phyloP scores from a whole-genome alignment of 768 basidiomycete species.

The Butyriboletus loyo region DNA sequence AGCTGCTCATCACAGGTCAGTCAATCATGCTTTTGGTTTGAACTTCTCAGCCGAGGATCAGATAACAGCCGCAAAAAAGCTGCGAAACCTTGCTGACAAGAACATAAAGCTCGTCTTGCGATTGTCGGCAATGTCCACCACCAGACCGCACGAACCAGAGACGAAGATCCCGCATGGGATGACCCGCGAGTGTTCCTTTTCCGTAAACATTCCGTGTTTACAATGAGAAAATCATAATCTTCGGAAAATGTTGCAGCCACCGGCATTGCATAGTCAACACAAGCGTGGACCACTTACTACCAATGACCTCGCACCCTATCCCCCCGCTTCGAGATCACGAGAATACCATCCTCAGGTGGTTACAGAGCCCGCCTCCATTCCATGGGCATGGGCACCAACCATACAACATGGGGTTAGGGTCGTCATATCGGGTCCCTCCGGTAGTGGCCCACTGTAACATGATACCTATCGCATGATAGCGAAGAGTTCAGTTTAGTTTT shows the following conservation, averaged over 20 bases:
- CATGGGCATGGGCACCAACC: slow-evolving; percentile 5
- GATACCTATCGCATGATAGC: no score
- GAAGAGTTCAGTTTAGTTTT: no score
- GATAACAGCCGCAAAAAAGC: slow-evolving; percentile 46
- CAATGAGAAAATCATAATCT: background rate
- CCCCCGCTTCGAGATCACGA: slow-evolving; percentile 2
- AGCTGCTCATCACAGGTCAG: slow-evolving; percentile 27
- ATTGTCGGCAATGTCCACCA: slow-evolving; percentile 12
- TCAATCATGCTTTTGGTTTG: background rate
- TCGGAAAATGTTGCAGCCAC: slow-evolving; percentile 7
- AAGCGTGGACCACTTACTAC: slow-evolving; percentile 5
- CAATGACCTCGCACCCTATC: background rate
- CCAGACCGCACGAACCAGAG: background rate
- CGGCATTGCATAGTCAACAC: slow-evolving; percentile 5
- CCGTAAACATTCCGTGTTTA: background rate
- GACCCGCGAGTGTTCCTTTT: slow-evolving; percentile 12
- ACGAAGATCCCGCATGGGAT: background rate
- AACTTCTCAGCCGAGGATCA: background rate
- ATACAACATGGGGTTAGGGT: background rate
- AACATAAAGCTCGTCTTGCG: slow-evolving; percentile 17
- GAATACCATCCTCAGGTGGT: slow-evolving; percentile 3
- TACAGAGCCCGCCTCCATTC: background rate
- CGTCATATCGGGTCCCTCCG: background rate
- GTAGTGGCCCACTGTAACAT: no score
- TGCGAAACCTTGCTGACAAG: slow-evolving; percentile 31